A percentile compares a stretch with the other conserved stretches of the same genome.
These are phyloP conservation scores for Pseudogymnoascus pannorum DNA, from an alignment of 2,329 filamentous ascomycete genomes.

Conservation along the genomic window DNA sequence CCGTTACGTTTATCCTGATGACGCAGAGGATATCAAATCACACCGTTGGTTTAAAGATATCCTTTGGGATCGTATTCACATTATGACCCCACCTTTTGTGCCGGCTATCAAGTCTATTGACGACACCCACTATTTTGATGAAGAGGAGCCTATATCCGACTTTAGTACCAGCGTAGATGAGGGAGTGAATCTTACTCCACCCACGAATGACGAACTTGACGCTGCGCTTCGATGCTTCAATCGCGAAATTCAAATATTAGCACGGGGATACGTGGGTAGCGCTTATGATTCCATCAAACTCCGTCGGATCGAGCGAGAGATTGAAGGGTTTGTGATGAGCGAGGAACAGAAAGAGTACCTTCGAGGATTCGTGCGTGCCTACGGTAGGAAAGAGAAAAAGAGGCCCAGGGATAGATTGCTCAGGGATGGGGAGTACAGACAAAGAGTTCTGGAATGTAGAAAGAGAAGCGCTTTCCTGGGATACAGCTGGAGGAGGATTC, in stretches of 20 bases:
- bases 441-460: constrained; percentile 67
- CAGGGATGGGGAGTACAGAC: constrained; percentile 60
- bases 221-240: constrained; percentile 28
- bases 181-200: not conserved
- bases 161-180: constrained; percentile 40
- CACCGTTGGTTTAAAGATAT: constrained; percentile 81
- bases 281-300: constrained; percentile 26
- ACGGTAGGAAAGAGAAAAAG: constrained; percentile 57
- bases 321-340: constrained; percentile 25
- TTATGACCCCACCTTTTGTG: constrained; percentile 67
- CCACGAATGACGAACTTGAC: constrained; percentile 19
- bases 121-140: constrained; percentile 86
- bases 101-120: constrained; percentile 61
- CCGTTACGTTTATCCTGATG: constrained; percentile 70
- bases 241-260: constrained; percentile 28
- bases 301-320: constrained; percentile 27
- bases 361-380: constrained; percentile 27
- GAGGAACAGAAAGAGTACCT: constrained; percentile 30
- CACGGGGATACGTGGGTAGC: constrained; percentile 24
- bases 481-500: constrained; percentile 68
- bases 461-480: constrained; percentile 81
- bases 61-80: constrained; percentile 69
- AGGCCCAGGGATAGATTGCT: constrained; percentile 78
- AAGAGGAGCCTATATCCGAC: constrained; percentile 65
- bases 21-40: constrained; percentile 81